Conservation (phyloP, 1,139 yeast species). For the Magnusiomyces tetraspermus region DNA sequence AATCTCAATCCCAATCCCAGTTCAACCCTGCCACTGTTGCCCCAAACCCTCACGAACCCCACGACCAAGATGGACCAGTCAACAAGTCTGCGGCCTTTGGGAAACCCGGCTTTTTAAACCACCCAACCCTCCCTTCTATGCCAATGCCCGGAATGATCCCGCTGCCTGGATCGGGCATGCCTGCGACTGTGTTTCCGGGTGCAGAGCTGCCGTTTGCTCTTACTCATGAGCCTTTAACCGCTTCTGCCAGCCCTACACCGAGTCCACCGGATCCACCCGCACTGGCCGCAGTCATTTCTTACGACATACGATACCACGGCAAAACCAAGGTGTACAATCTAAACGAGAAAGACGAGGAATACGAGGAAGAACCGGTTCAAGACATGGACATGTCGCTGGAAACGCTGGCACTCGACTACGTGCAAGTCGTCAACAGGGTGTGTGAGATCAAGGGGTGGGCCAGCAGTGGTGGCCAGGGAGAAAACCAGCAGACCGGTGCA, state of each 20-base stretch:
- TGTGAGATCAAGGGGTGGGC: conserved; percentile 23
- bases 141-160: conserved; percentile 10
- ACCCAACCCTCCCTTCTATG: conserved; percentile 13
- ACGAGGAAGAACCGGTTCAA: conserved; percentile 14
- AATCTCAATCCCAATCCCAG: no score
- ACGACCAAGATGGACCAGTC: background rate
- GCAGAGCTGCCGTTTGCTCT: background rate
- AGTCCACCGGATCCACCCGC: no score
- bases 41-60: background rate
- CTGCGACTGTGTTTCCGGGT: conserved; percentile 3
- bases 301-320: conserved; percentile 85
- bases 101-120: conserved; percentile 2
- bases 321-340: conserved; percentile 31
- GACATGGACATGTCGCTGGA: conserved; percentile 32
- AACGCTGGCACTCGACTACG: conserved; percentile 50
- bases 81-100: background rate
- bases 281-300: conserved; percentile 42
- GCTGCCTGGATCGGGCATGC: conserved; percentile 4
- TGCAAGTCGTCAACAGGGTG: conserved; percentile 39
- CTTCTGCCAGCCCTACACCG: background rate
- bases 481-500: background rate
- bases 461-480: background rate
- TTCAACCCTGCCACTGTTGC: conserved; percentile 11
- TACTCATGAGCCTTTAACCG: background rate
- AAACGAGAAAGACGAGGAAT: conserved; percentile 31